A percentile compares a stretch with the other conserved stretches of the same genome.
These are phyloP conservation scores for Cystobasidium pallidum DNA, from an alignment of 1,284 basidiomycete species.

Conservation along the genomic window DNA sequence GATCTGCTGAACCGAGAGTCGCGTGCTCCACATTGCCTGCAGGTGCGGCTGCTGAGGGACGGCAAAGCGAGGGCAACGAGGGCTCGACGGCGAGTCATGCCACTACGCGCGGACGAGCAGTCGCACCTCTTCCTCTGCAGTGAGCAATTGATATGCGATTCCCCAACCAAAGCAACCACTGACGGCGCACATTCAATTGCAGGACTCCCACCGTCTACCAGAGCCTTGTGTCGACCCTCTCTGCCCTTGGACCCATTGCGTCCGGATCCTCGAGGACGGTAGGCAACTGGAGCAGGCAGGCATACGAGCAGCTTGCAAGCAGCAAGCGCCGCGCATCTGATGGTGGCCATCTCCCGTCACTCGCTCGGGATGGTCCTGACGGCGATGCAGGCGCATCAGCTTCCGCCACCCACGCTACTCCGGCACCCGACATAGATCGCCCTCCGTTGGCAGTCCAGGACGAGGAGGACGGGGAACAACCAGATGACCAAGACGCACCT, in stretches of 20 bases:
- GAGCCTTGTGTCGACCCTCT: constrained; percentile 28
- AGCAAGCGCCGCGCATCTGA: constrained; percentile 32
- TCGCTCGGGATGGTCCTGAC: not conserved
- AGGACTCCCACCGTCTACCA: constrained; percentile 24
- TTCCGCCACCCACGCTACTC: not conserved
- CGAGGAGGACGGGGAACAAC: constrained; percentile 16
- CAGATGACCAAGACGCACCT: constrained; percentile 1
- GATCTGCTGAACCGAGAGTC: constrained; percentile 10
- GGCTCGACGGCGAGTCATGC: not conserved
- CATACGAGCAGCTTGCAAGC: constrained; percentile 22
- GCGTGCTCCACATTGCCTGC: not conserved
- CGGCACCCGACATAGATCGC: constrained; percentile 7
- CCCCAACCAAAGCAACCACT: not conserved
- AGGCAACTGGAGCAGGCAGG: constrained; percentile 23
- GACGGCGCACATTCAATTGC: not conserved
- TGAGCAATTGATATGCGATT: not conserved
- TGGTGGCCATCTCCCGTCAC: constrained; percentile 12
- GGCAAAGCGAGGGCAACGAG: not conserved
- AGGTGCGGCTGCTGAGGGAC: not conserved
- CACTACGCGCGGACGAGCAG: constrained; percentile 7
- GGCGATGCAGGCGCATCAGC: not conserved
- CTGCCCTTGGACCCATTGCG: constrained; percentile 27
- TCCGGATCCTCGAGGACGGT: constrained; percentile 23
- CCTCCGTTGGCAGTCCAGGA: not conserved
- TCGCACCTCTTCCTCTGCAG: constrained; percentile 19